Evolutionary conservation across 1,284 basidiomycete species (phyloP), one percentile per base, ranked within the genome.

Genomic region (Cryptococcus sp.): DNA sequence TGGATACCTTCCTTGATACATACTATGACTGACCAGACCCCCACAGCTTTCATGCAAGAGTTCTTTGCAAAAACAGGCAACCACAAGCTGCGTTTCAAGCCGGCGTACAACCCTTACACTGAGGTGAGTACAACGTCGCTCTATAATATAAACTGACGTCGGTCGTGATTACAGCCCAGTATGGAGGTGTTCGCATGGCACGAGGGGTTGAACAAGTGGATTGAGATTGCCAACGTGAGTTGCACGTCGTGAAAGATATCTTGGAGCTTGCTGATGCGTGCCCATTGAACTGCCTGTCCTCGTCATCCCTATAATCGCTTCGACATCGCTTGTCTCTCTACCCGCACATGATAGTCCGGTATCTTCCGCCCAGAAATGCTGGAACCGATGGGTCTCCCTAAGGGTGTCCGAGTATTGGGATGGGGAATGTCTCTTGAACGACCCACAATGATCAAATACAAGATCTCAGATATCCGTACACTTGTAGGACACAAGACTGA

Each of bases 331-430:
- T 4, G 26, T 29, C 26, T 29, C 4, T 8, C 22, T 13, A 13
- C 17, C 7, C 10, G 3, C 19, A 22, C 17, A 5, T 5, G 22
- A 20, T 91, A 95, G 81, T 95, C 91, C 69, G 96, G 96, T 46
- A 96, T 99, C 89, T 99, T 99, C 88, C 86, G 96, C 40, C 96
- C 96, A 3, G 96, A 99, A 77, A 99, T 99, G 95, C 83, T 99
- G 48, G 92, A 93, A 74, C 93, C 96, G 10, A 99, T 99, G 94
- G 96, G 96, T 44, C 87, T 99, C 73, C 96, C 96, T 3, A 91
- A 93, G 66, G 93, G 94, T 68, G 93, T 99, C 11, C 88, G 94
- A 52, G 95, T 98, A 3, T 89, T 96, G 65, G 96, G 96, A 19
- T 99, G 95, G 93, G 96, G 96, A 55, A 85, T 99, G 65, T 87